Evolutionary conservation across 2,329 filamentous ascomycete species (phyloP), one percentile per base, ranked within the genome.

Genomic region (Acrocalymma vagum): DNA sequence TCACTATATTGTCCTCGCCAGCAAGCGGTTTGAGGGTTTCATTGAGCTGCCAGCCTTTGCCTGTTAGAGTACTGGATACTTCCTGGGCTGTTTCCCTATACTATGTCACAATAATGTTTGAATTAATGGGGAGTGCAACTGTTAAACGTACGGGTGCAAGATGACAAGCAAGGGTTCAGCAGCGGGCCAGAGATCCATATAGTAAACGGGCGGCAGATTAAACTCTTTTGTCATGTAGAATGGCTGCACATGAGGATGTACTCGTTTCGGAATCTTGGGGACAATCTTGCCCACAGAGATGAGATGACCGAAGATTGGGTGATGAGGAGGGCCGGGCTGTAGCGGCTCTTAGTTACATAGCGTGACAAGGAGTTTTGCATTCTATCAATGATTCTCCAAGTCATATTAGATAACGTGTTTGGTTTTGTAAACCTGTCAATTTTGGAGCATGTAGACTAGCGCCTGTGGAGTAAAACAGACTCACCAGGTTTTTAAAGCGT

Each of bases 131-230:
- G 24, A 9, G 3, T 10, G 3, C 14, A 10, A 5, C 4, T 13
- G 17, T 10, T 14, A 11, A 15, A 42, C 51, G 14, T 45, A 51
- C 44, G 67, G 56, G 35, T 71, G 62, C 18, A 62, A 40, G 9
- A 72, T 58, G 16, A 69, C 49, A 28, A 73, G 46, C 10, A 70
- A 56, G 1, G 62, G 55, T 5, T 43, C 38, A 5, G 55, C 55
- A 14, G 71, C 35, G 3, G 73, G 73, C 62, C 66, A 70, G 2
- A 58, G 25, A 41, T 76, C 72, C 14, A 75, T 29, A 39, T 72
- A 73, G 45, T 71, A 75, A 21, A 69, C 43, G 9, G 67, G 60
- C 5, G 55, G 56, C 3, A 74, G 55, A 14, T 69, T 42, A 42
- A 72, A 72, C 18, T 63, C 50, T 29, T 68, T 36, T 9, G 33